Percentiles rank a stretch among this genome's conserved stretches.
Evolutionary conservation across 371 early-diverging fungal species (phyloP).

Genomic region (Lichtheimia corymbifera): DNA sequence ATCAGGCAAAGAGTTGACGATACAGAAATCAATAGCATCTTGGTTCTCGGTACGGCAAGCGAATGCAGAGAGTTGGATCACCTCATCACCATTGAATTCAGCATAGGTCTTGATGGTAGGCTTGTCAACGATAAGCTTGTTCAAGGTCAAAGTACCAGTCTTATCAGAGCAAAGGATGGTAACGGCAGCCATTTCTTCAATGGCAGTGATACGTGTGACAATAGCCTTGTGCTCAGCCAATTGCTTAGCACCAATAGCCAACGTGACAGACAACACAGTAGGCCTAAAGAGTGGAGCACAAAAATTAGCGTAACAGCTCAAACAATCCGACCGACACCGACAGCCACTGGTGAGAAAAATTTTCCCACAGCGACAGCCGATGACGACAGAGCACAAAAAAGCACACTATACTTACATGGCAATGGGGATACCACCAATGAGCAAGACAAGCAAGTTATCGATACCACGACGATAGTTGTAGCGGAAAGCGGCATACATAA

Average conservation of each 20-base stretch:
- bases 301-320: neutral
- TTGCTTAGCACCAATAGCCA: constrained; percentile 88
- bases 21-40: constrained; percentile 70
- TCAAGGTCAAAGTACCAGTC: constrained; percentile 92
- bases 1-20: constrained; percentile 62
- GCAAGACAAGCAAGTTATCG: constrained; percentile 68
- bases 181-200: constrained; percentile 89
- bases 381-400: neutral
- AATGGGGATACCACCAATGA: constrained; percentile 76
- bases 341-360: no score
- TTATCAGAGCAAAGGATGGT: constrained; percentile 92
- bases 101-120: constrained; percentile 61
- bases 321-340: no score
- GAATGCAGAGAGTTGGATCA: constrained; percentile 61
- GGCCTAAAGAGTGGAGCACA: constrained; percentile 23
- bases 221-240: constrained; percentile 90
- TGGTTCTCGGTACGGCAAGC: constrained; percentile 67
- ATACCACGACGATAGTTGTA: constrained; percentile 66
- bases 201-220: constrained; percentile 78
- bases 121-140: constrained; percentile 76
- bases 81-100: constrained; percentile 47
- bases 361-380: neutral
- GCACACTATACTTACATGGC: constrained; percentile 47
- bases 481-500: constrained; percentile 77
- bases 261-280: constrained; percentile 84